Evolutionary conservation across 2,329 filamentous ascomycete genomes (phyloP).

Genomic region (Paecilomyces formosus): DNA sequence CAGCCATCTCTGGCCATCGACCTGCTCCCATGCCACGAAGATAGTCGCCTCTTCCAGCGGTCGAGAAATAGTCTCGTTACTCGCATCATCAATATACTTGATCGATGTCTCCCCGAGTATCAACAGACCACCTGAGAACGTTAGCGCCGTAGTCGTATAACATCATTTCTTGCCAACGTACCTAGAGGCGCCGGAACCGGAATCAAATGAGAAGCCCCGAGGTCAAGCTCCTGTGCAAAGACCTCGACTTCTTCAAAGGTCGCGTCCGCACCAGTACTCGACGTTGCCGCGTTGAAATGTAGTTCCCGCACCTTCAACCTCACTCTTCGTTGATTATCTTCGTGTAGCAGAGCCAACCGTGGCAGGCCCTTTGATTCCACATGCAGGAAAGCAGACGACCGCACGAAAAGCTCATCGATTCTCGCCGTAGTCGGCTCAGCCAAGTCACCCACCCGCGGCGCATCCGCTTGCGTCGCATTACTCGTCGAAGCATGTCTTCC

Average conservation of each 20-base stretch:
- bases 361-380: constrained; percentile 45
- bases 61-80: constrained; percentile 57
- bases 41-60: constrained; percentile 67
- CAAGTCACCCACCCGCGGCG: constrained; percentile 45
- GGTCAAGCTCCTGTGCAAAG: constrained; percentile 48
- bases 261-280: constrained; percentile 41
- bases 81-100: constrained; percentile 75
- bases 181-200: constrained; percentile 52
- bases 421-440: constrained; percentile 55
- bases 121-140: constrained; percentile 56
- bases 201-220: constrained; percentile 55
- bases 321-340: constrained; percentile 53
- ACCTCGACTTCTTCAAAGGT: constrained; percentile 48
- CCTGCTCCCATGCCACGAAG: constrained; percentile 84
- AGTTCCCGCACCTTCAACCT: constrained; percentile 50
- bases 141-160: constrained; percentile 20
- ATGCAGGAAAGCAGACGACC: constrained; percentile 59
- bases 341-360: constrained; percentile 57
- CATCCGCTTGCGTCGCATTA: constrained; percentile 16
- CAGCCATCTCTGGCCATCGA: constrained; percentile 76
- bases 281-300: constrained; percentile 41
- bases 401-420: constrained; percentile 60
- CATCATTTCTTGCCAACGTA: constrained; percentile 13
- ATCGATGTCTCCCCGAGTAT: constrained; percentile 75
- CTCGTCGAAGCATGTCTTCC: constrained; percentile 14